These are phyloP conservation scores for Lachnellula occidentalis DNA, from an alignment of 2,329 filamentous ascomycete genomes.

Conservation along the genomic window DNA sequence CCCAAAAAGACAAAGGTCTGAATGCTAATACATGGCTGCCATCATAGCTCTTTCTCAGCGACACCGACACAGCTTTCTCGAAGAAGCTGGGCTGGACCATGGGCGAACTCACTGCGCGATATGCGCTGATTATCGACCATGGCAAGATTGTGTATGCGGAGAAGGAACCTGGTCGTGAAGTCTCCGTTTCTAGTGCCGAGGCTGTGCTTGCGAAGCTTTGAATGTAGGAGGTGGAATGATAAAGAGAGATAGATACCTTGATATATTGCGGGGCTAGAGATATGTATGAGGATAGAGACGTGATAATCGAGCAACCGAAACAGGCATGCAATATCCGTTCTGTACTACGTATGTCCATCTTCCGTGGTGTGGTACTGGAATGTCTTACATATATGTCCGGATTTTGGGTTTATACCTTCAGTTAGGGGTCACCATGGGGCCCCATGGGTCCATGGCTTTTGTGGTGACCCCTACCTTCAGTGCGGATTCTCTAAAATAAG, in stretches of 20 bases:
- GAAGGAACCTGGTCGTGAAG: constrained; percentile 44
- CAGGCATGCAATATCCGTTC: no score
- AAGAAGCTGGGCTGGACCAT: constrained; percentile 60
- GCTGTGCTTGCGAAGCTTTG: constrained; percentile 30
- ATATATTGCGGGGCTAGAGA: not conserved
- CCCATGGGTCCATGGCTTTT: no score
- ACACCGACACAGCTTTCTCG: constrained; percentile 58
- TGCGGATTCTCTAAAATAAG: no score
- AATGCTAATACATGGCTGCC: not conserved
- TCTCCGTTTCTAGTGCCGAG: constrained; percentile 29
- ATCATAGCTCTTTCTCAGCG: constrained; percentile 57
- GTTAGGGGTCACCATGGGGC: no score
- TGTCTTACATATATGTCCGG: no score
- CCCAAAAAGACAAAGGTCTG: not conserved
- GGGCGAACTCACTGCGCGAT: constrained; percentile 57
- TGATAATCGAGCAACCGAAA: not conserved
- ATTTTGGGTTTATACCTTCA: no score
- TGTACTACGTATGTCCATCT: no score
- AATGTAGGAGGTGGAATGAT: not conserved
- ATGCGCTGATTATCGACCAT: constrained; percentile 62
- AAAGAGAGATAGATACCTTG: not conserved
- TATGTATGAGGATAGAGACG: not conserved
- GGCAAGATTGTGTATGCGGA: constrained; percentile 64
- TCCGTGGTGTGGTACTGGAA: no score
- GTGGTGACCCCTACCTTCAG: no score